These are phyloP conservation scores for Phytophthora sp. DNA, from an alignment of 352 stramenopile genomes.

Conservation along the genomic window DNA sequence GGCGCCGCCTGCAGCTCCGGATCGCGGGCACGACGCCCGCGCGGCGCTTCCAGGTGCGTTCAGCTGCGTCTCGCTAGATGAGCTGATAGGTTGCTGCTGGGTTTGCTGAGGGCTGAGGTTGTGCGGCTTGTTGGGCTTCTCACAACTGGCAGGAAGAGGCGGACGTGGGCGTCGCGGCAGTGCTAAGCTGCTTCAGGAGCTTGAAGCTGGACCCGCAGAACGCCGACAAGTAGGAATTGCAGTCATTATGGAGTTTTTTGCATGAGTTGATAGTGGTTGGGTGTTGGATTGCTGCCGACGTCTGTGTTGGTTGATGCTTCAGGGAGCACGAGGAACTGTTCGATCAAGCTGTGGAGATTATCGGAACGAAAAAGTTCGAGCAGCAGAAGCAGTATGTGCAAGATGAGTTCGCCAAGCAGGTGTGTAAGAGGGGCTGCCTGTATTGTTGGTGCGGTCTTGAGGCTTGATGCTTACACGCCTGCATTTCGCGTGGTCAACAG, in stretches of 20 bases:
- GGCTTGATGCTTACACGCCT: neutral
- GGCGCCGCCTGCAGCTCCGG: slow-evolving; percentile 79
- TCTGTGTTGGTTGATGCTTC: neutral
- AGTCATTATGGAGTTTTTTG: neutral
- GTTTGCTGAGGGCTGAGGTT: neutral
- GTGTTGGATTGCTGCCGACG: too few species aligned
- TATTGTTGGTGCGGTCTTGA: neutral
- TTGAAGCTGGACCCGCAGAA: slow-evolving; percentile 61
- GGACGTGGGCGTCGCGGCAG: slow-evolving; percentile 76
- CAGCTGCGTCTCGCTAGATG: neutral
- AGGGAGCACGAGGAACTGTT: slow-evolving; percentile 81
- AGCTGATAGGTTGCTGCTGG: neutral
- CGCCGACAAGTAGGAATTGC: slow-evolving; percentile 42
- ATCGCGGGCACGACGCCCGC: slow-evolving; percentile 80
- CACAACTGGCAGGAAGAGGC: slow-evolving; percentile 66
- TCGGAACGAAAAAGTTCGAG: slow-evolving; percentile 83
- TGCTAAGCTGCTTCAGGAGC: slow-evolving; percentile 80
- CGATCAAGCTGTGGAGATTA: slow-evolving; percentile 66
- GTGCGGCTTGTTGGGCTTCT: neutral
- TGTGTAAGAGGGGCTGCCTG: slow-evolving; percentile 9
- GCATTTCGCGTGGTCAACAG: slow-evolving; percentile 14
- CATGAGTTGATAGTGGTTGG: too few species aligned
- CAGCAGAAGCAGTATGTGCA: slow-evolving; percentile 83
- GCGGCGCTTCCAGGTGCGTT: slow-evolving; percentile 75
- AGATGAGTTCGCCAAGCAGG: slow-evolving; percentile 62